Base-by-base conservation (phyloP, 2,329 filamentous ascomycete species). In the Botrytis fragariae region DNA sequence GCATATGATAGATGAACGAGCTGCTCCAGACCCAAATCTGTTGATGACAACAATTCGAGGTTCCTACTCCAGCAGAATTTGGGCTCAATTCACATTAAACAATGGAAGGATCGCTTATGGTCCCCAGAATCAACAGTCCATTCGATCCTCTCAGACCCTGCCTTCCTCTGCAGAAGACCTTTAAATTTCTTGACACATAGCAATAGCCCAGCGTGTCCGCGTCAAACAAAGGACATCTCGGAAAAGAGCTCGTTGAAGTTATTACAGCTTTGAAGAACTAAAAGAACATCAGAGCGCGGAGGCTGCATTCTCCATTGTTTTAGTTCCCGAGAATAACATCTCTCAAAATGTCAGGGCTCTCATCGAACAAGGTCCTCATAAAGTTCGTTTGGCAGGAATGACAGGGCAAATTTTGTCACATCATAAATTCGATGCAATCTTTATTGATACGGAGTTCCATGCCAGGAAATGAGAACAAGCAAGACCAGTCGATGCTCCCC, bases 321-420 rank as follows among this genome's bases (percentile, higher is more conserved):
- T 29, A 14, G 51, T 29, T 29, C 5, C 1, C 5, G 5, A 54
- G 8, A n/a, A 29, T 54, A 3, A 54, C 1, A 16, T 54, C 5
- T 54, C n/a, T 29, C 51, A 54, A 29, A 3, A 16, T 54, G 3
- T 7, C 51, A 29, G 51, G 14, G 12, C 51, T 18, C 51, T 54
- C 6, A n/a, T 54, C 14, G 3, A 54, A 54, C 9, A 16, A 29
- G 4, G 16, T 29, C 2, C 14, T 29, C 51, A 29, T 14, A 54
- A 54, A 8, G 0, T 3, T 1, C n/a, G 1, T 3, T 29, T 29
- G n/a, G n/a, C 51, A 29, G 14, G 14, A 57, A 57, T 1, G 3
- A 18, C 16, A 29, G 51, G 14, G 51, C n/a, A 6, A 57, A 18
- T 57, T 57, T 4, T 32, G 51, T 57, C 51, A 29, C 51, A 29